Evolutionary conservation across 176 grass and related monocot species (phyloP), one percentile per base, ranked within the genome.

Genomic region (Coix lacrymajobi): DNA sequence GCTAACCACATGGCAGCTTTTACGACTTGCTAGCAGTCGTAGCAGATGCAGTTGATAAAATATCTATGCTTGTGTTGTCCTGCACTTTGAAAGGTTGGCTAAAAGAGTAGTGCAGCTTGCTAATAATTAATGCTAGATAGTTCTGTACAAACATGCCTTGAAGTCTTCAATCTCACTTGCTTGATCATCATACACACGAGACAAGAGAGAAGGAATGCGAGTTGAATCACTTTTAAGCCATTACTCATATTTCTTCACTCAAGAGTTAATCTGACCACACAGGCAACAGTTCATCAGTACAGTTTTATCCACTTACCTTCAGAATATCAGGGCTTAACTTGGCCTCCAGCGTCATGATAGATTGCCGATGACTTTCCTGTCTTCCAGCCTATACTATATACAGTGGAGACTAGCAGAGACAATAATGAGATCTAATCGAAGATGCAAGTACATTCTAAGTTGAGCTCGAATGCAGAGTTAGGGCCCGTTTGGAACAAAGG

Each of bases 191-290:
- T 52, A 52, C 2, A 60, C n/a, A 26, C 56, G n/a, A 60, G n/a
- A 60, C 0, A 57, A 5, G 9, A 58, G 54, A 16, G 24, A 32
- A 62, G 37, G 24, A 82, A 82, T 32, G 70, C 13, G 41, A 36
- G 29, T 14, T 82, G 16, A 22, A 36, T 14, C 30, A 37, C 39
- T 74, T 74, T 37, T 33, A n/a, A 63, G 41, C 52, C 66, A 72
- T 41, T 33, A 39, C 2, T 28, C 54, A 56, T 49, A 56, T 79
- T 79, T 71, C 75, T 38, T 79, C 75, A 71, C 75, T 48, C 66
- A 28, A 71, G 22, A 22, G 52, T 39, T 79, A 63, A 85, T 30
- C 22, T 62, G 22, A 22, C 3, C 22, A 29, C 3, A 36, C 25
- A 74, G 43, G 48, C 49, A 78, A 85, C 29, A 66, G 64, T 66